Percentiles rank a stretch among this genome's conserved stretches.
Evolutionary conservation across 2,329 filamentous ascomycete genomes (phyloP).

Genomic region (Gremmenia infestans): DNA sequence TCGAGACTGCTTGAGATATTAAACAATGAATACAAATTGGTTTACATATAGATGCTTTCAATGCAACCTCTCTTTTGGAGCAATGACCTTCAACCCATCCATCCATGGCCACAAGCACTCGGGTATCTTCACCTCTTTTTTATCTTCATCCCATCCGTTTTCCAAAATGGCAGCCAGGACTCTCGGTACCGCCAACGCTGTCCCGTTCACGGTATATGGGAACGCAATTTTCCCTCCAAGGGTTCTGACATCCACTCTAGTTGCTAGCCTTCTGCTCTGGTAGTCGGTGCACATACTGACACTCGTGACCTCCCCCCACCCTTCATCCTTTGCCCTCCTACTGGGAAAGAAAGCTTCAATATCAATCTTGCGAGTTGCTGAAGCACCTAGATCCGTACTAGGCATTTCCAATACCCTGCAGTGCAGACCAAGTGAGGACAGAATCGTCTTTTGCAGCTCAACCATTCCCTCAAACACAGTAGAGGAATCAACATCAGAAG

Average conservation of each 20-base stretch:
- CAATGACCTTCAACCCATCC: conserved; percentile 66
- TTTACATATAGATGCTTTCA: neutral
- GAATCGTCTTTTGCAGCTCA: conserved; percentile 78
- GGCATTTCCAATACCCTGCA: conserved; percentile 95
- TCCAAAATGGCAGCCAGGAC: conserved; percentile 87
- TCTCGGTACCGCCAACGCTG: conserved; percentile 83
- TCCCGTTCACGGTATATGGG: conserved; percentile 90
- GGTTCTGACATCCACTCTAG: conserved; percentile 55
- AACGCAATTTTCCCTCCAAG: conserved; percentile 57
- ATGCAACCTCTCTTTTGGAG: conserved; percentile 7
- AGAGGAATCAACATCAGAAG: conserved; percentile 45
- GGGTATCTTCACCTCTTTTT: conserved; percentile 66
- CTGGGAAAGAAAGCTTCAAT: conserved; percentile 95
- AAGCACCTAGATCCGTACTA: conserved; percentile 79
- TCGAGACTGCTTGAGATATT: too few species aligned
- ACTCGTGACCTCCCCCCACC: conserved; percentile 92
- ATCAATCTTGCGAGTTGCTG: conserved; percentile 80
- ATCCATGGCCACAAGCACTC: conserved; percentile 79
- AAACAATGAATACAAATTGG: neutral
- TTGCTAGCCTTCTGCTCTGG: conserved; percentile 77
- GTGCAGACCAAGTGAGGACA: conserved; percentile 70
- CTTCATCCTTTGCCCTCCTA: conserved; percentile 57
- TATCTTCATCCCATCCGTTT: conserved; percentile 76
- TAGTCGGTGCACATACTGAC: conserved; percentile 93
- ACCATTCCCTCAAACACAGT: conserved; percentile 80